These are phyloP conservation scores for Herpetomonas tarakana DNA, from an alignment of 208 protist genomes.

Conservation along the genomic window DNA sequence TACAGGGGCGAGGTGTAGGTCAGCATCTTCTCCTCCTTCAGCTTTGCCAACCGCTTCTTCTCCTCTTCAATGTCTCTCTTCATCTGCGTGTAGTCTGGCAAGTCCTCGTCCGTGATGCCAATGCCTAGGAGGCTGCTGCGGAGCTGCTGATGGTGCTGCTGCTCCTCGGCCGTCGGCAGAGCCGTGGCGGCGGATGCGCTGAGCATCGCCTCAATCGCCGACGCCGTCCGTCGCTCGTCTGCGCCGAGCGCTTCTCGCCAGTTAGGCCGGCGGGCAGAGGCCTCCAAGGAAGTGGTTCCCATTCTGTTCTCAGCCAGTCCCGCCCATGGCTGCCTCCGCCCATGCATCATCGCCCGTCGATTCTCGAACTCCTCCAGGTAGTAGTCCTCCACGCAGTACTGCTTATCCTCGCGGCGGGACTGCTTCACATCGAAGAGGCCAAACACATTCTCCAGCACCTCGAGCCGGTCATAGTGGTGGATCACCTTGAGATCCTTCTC, in stretches of 20 bases:
- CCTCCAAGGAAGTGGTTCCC: too few relatives aligned
- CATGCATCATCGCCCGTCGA: background rate
- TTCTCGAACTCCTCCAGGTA: background rate
- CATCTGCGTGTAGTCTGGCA: background rate
- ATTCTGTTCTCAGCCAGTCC: too few relatives aligned
- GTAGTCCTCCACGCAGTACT: conserved; percentile 20
- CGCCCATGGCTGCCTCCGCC: too few relatives aligned
- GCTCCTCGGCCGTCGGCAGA: background rate
- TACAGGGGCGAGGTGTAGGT: conserved; percentile 46
- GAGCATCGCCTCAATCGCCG: background rate
- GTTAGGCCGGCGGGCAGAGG: background rate
- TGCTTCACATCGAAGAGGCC: conserved; percentile 28
- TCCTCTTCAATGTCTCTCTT: conserved; percentile 10
- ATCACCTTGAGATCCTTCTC: conserved; percentile 26
- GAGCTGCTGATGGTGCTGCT: conserved; percentile 2
- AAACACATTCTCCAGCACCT: conserved; percentile 28
- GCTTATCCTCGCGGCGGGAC: conserved; percentile 19
- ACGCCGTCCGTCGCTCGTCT: background rate
- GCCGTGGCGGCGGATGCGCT: background rate
- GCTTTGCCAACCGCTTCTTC: conserved; percentile 13
- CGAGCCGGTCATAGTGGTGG: conserved; percentile 15
- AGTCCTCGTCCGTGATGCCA: background rate
- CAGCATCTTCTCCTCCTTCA: conserved; percentile 15
- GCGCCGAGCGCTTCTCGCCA: background rate
- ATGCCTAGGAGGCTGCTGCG: background rate